phyloP scores from a whole-genome alignment of 2,329 filamentous ascomycete genomes.

The Colletotrichum sp. region DNA sequence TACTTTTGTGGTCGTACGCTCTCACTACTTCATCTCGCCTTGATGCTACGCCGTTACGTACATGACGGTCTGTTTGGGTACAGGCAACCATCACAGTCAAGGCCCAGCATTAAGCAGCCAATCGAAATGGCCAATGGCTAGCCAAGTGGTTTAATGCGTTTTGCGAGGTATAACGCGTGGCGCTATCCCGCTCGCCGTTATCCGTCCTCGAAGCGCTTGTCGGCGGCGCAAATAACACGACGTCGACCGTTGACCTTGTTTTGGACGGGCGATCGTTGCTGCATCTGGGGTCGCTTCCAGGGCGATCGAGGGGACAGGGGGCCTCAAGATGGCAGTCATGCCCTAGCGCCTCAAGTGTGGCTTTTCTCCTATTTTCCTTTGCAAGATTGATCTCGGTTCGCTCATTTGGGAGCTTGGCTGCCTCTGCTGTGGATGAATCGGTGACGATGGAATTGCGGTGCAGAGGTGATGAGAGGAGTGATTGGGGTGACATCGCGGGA shows the following conservation, averaged over 20 bases:
- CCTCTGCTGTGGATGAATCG: not conserved
- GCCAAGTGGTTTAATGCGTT: not conserved
- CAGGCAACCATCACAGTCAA: not conserved
- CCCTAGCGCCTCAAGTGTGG: constrained; percentile 1
- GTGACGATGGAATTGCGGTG: not conserved
- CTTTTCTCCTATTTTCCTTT: not conserved
- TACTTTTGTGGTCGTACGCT: not conserved
- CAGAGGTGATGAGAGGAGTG: not conserved
- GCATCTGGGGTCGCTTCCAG: not conserved
- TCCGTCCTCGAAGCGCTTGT: not conserved
- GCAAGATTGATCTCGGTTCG: not conserved
- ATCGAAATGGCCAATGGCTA: not conserved
- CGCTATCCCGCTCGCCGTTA: not conserved
- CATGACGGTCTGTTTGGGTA: not conserved
- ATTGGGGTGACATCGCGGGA: not conserved
- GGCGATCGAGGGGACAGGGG: not conserved
- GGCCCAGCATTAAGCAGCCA: not conserved
- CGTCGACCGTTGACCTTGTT: constrained; percentile 4
- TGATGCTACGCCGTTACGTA: not conserved
- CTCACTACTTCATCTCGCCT: not conserved
- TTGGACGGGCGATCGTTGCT: not conserved
- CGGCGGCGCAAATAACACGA: not conserved
- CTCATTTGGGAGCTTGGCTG: not conserved
- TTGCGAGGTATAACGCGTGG: not conserved
- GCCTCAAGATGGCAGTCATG: constrained; percentile 10